Percentiles rank a stretch among this genome's conserved stretches.
Evolutionary conservation across 2,329 filamentous ascomycete genomes (phyloP).

Genomic region (Sphaceloma murrayae): DNA sequence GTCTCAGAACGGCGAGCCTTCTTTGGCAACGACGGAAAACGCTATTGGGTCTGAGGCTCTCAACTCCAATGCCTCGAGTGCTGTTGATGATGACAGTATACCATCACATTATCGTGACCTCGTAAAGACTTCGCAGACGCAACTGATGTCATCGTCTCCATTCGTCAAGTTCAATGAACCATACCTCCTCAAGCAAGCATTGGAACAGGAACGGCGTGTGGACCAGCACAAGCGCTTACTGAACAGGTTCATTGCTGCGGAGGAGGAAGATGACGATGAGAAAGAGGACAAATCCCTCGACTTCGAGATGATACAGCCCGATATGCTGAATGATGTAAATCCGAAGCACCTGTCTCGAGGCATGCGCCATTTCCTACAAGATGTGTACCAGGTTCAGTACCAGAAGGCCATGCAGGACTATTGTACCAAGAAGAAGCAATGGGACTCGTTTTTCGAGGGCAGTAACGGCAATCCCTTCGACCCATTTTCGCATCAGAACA

Average conservation of each 20-base stretch:
- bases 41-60: not conserved
- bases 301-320: constrained; percentile 85
- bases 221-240: constrained; percentile 72
- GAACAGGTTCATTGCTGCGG: constrained; percentile 53
- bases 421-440: constrained; percentile 85
- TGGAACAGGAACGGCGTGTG: constrained; percentile 79
- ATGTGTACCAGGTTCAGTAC: constrained; percentile 92
- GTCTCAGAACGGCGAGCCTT: too few relatives aligned
- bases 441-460: constrained; percentile 88
- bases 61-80: not conserved
- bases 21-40: too few relatives aligned
- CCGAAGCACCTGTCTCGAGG: constrained; percentile 78
- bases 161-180: constrained; percentile 94
- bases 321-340: constrained; percentile 85
- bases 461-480: constrained; percentile 86
- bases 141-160: constrained; percentile 86
- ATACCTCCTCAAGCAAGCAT: constrained; percentile 81
- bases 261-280: constrained; percentile 28
- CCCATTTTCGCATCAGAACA: constrained; percentile 91
- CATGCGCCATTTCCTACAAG: constrained; percentile 86
- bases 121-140: constrained; percentile 86
- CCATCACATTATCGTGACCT: constrained; percentile 92
- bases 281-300: constrained; percentile 34
- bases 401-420: constrained; percentile 92
- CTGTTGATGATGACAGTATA: constrained; percentile 38